Percentiles rank a stretch among this genome's conserved stretches.
phyloP scores from a whole-genome alignment of 306 rosid species.

The Gynostemma pentaphyllum region DNA sequence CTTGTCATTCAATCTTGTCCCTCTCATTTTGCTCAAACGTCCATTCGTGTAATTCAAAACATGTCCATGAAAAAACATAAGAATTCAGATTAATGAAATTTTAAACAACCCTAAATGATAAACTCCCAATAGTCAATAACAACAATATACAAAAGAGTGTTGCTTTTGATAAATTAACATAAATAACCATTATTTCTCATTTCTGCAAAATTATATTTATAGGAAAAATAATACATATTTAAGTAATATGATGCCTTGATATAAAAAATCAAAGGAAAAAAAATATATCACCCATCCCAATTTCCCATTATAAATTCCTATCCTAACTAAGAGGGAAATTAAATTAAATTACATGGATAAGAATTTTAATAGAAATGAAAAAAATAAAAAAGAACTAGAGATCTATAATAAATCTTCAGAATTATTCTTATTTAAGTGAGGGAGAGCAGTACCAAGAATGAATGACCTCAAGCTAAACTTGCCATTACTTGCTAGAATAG shows the following conservation, averaged over 20 bases:
- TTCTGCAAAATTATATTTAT: too few species aligned
- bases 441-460: background rate
- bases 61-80: too few species aligned
- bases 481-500: background rate
- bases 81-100: too few species aligned
- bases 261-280: background rate
- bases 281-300: background rate
- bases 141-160: too few species aligned
- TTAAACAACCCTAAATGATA: too few species aligned
- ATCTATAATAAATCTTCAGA: background rate
- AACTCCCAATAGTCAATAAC: too few species aligned
- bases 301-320: background rate
- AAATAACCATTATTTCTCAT: too few species aligned
- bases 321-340: background rate
- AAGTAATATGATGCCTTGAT: background rate
- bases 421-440: background rate
- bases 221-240: too few species aligned
- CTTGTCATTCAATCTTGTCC: too few species aligned
- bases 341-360: background rate
- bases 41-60: too few species aligned
- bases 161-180: too few species aligned
- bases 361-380: background rate
- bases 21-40: too few species aligned
- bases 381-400: background rate
- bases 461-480: background rate